phyloP scores from a whole-genome alignment of 345 rosid species.

The Populus euphratica region DNA sequence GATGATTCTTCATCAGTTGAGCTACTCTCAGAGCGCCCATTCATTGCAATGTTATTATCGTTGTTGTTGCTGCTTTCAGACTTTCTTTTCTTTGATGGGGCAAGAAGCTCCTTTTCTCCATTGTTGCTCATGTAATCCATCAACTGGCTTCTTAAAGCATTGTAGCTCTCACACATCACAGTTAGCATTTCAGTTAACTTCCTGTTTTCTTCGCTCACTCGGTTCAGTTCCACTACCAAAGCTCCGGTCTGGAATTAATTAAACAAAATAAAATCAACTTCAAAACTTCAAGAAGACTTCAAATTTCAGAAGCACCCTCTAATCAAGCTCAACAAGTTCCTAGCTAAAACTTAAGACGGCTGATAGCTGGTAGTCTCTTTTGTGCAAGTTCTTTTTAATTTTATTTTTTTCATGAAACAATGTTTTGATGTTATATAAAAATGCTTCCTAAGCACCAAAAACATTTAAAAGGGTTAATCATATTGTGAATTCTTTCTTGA shows the following conservation, averaged over 20 bases:
- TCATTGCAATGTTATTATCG: constrained; percentile 23
- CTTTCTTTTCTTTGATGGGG: constrained; percentile 73
- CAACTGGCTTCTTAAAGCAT: constrained; percentile 55
- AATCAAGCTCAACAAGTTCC: background rate
- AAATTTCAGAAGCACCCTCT: background rate
- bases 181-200: constrained; percentile 73
- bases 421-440: background rate
- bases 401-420: background rate
- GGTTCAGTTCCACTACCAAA: constrained; percentile 72
- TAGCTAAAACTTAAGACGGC: background rate
- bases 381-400: background rate
- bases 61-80: constrained; percentile 44
- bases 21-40: constrained; percentile 77
- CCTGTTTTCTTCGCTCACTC: constrained; percentile 83
- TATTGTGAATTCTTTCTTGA: background rate
- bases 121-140: constrained; percentile 52
- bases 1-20: constrained; percentile 81
- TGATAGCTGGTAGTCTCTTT: background rate
- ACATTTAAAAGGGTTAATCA: background rate
- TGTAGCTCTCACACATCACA: constrained; percentile 73
- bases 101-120: constrained; percentile 39
- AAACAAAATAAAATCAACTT: background rate
- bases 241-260: constrained; percentile 32
- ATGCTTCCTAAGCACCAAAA: background rate
- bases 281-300: background rate